A percentile compares a stretch with the other conserved stretches of the same genome.
These are phyloP conservation scores for Dioscorea alata DNA, from an alignment of 106 monocot species.

Conservation along the genomic window DNA sequence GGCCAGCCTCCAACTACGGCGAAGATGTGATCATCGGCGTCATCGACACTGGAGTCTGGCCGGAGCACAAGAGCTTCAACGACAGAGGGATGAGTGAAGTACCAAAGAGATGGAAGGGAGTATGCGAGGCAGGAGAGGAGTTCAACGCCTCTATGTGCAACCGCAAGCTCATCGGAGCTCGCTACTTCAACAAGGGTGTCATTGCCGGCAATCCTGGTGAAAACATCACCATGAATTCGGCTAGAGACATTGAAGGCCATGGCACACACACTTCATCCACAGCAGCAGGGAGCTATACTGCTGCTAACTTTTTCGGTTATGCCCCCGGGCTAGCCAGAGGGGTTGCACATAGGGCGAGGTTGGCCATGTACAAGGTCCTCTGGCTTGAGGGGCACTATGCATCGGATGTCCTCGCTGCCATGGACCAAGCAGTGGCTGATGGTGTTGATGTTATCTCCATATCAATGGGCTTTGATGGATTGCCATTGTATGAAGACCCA, in stretches of 20 bases:
- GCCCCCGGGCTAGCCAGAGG: constrained; percentile 44
- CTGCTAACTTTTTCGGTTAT: constrained; percentile 45
- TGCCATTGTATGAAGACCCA: constrained; percentile 51
- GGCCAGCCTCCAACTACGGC: constrained; percentile 30
- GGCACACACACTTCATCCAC: constrained; percentile 92
- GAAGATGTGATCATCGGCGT: constrained; percentile 84
- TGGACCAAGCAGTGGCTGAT: constrained; percentile 51
- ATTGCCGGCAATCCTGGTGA: constrained; percentile 65
- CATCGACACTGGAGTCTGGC: constrained; percentile 96
- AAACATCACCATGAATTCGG: constrained; percentile 40
- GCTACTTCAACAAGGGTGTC: constrained; percentile 77
- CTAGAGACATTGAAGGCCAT: constrained; percentile 74
- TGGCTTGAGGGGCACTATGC: constrained; percentile 36
- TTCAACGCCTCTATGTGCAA: constrained; percentile 74
- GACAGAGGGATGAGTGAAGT: constrained; percentile 76
- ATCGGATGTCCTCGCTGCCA: constrained; percentile 62
- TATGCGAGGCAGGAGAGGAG: constrained; percentile 51
- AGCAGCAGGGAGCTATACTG: constrained; percentile 38
- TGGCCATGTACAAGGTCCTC: constrained; percentile 59
- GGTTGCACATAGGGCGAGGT: constrained; percentile 47
- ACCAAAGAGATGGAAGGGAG: constrained; percentile 64
- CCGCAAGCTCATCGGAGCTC: constrained; percentile 82
- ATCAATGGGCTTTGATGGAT: constrained; percentile 41
- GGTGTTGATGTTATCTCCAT: constrained; percentile 76
- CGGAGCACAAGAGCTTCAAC: constrained; percentile 68